A percentile compares a stretch with the other conserved stretches of the same genome.
Conservation (phyloP, 2,329 filamentous ascomycete species). For the Samsoniella hepiali region DNA sequence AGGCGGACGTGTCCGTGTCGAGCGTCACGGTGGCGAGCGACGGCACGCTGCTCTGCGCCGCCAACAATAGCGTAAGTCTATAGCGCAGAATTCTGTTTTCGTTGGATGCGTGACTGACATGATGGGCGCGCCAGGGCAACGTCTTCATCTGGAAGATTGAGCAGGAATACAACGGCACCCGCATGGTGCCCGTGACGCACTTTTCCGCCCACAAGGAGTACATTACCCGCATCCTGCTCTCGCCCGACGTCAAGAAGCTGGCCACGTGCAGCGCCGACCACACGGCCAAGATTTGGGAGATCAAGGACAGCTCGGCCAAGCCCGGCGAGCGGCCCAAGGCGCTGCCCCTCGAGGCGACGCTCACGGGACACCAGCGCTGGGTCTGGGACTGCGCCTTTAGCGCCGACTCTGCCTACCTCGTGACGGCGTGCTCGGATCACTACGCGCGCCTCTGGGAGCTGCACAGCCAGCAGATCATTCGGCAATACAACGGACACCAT, state of each 20-base stretch:
- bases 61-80: conserved; percentile 74
- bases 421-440: conserved; percentile 90
- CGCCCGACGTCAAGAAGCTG: conserved; percentile 89
- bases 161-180: conserved; percentile 76
- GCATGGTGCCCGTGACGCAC: conserved; percentile 80
- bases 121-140: conserved; percentile 62
- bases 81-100: background rate
- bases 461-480: conserved; percentile 79
- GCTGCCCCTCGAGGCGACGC: conserved; percentile 79
- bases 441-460: conserved; percentile 92
- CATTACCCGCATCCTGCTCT: conserved; percentile 87
- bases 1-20: conserved; percentile 89
- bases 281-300: conserved; percentile 93
- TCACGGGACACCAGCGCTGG: conserved; percentile 90
- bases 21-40: conserved; percentile 96
- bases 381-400: conserved; percentile 97
- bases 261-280: conserved; percentile 94
- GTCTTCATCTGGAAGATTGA: conserved; percentile 97
- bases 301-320: conserved; percentile 62
- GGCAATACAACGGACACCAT: conserved; percentile 94
- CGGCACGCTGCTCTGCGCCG: conserved; percentile 86
- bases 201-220: conserved; percentile 91
- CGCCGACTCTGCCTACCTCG: conserved; percentile 86
- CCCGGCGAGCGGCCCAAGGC: conserved; percentile 45
- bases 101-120: background rate